These are phyloP conservation scores for Clarireedia sp. DNA, from an alignment of 2,329 filamentous ascomycete species.

Conservation along the genomic window DNA sequence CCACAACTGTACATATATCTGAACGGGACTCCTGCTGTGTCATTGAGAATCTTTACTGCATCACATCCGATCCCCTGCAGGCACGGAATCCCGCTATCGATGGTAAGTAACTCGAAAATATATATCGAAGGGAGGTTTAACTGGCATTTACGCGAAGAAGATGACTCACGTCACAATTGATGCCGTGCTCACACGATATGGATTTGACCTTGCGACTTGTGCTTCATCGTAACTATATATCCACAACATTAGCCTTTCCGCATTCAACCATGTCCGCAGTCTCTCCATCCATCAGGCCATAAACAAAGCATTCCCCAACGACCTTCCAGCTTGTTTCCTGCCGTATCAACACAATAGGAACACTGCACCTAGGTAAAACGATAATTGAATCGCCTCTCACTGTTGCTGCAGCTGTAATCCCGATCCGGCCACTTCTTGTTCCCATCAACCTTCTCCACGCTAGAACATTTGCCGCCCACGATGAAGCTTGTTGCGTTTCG, in stretches of 20 bases:
- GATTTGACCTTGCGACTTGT: too few species aligned
- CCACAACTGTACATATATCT: too few species aligned
- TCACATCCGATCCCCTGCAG: too few species aligned
- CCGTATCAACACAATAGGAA: conserved; percentile 1
- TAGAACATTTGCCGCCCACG: conserved; percentile 6
- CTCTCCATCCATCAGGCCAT: conserved; percentile 16
- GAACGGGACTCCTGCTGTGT: too few species aligned
- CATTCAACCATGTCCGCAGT: background rate
- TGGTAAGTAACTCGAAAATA: too few species aligned
- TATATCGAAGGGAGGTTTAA: too few species aligned
- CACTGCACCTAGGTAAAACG: conserved; percentile 1
- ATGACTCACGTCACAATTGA: too few species aligned
- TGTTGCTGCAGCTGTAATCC: background rate
- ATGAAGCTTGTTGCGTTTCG: background rate
- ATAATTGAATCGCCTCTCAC: background rate
- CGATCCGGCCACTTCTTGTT: background rate
- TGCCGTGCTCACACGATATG: too few species aligned
- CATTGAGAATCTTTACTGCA: too few species aligned
- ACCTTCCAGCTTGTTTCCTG: background rate
- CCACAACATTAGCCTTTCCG: background rate
- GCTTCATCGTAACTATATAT: background rate
- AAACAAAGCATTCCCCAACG: conserved; percentile 13
- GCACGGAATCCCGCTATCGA: too few species aligned
- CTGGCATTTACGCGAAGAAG: too few species aligned
- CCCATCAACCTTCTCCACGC: conserved; percentile 7